Percentiles rank a stretch among this genome's conserved stretches.
Evolutionary conservation across 352 stramenopile species (phyloP).

Genomic region (Globisporangium irregulare): DNA sequence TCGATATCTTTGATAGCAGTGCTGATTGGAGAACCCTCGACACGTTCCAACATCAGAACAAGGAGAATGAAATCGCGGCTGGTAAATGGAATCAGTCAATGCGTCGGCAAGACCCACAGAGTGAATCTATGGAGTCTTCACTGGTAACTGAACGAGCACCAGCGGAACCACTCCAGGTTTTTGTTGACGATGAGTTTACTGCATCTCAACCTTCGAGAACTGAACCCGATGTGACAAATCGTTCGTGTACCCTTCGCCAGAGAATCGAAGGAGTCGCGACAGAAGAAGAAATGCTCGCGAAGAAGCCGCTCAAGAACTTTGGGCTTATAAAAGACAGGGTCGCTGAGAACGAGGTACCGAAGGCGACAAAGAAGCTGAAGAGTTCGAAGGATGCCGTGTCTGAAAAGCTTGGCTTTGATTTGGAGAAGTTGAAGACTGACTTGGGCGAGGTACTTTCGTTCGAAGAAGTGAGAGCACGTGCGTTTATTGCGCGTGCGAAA

Average conservation of each 20-base stretch:
- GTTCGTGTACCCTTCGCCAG: slow-evolving; percentile 69
- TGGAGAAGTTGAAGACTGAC: slow-evolving; percentile 33
- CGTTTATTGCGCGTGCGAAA: slow-evolving; percentile 21
- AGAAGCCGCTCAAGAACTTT: slow-evolving; percentile 83
- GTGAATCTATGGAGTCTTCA: background rate
- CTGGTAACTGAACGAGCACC: background rate
- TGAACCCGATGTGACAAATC: slow-evolving; percentile 37
- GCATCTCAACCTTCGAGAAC: slow-evolving; percentile 14
- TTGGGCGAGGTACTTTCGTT: slow-evolving; percentile 64
- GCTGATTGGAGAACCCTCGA: slow-evolving; percentile 68
- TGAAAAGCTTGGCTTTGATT: slow-evolving; percentile 43
- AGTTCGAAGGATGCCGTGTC: slow-evolving; percentile 16
- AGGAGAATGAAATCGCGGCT: slow-evolving; percentile 65
- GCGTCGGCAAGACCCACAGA: background rate
- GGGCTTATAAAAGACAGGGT: background rate
- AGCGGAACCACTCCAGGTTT: slow-evolving; percentile 53
- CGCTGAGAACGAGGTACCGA: background rate
- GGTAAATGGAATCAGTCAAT: slow-evolving; percentile 46
- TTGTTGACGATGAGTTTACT: slow-evolving; percentile 71
- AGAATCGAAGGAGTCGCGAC: slow-evolving; percentile 62
- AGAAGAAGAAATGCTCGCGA: slow-evolving; percentile 71
- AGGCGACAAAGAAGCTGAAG: slow-evolving; percentile 19
- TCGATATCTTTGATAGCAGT: slow-evolving; percentile 59
- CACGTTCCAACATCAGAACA: slow-evolving; percentile 70
- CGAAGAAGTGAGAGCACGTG: slow-evolving; percentile 69